phyloP scores from a whole-genome alignment of 768 basidiomycete species.

The Podaxis mareebaensis region DNA sequence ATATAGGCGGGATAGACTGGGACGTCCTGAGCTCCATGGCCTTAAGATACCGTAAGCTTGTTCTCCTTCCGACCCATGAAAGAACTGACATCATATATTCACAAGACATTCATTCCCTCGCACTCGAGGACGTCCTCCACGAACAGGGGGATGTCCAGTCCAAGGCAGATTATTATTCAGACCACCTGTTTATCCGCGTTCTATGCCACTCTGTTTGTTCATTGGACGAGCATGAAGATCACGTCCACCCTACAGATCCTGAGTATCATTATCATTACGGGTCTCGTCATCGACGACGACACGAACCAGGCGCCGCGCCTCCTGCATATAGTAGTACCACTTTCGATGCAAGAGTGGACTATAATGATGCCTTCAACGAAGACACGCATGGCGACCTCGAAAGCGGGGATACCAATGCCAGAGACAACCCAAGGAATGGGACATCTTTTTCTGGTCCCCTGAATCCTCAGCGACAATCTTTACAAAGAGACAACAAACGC shows the following conservation, averaged over 20 bases:
- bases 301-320: not conserved
- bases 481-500: not conserved
- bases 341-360: not conserved
- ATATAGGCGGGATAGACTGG: constrained; percentile 63
- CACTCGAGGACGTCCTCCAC: constrained; percentile 65
- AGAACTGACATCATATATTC: constrained; percentile 5
- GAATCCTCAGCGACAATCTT: not conserved
- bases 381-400: not conserved
- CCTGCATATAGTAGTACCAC: constrained; percentile 2
- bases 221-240: constrained; percentile 3
- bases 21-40: constrained; percentile 62
- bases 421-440: not conserved
- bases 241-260: not conserved
- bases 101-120: constrained; percentile 63
- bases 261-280: not conserved
- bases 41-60: constrained; percentile 50
- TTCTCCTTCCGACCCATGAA: constrained; percentile 16
- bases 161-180: constrained; percentile 47
- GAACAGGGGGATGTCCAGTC: constrained; percentile 49
- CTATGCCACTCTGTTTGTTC: constrained; percentile 47
- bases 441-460: not conserved
- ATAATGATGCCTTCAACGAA: not conserved
- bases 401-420: not conserved
- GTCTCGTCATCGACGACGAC: not conserved
- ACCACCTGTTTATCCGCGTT: constrained; percentile 65